phyloP scores from a whole-genome alignment of 495 filamentous ascomycete genomes.

The Penicillium fimorum region DNA sequence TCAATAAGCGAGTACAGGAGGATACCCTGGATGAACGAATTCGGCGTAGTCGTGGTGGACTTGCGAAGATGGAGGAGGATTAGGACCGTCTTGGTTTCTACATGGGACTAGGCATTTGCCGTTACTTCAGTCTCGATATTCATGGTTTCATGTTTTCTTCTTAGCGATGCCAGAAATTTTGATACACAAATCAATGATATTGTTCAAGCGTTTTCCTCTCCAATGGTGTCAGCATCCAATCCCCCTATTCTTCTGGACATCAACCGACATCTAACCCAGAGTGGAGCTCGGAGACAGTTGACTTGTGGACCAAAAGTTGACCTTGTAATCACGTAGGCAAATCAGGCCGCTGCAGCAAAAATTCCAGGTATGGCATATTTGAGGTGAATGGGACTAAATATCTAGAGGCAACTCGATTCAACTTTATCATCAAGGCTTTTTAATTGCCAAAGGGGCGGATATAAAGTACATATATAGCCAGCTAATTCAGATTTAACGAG shows the following conservation, averaged over 20 bases:
- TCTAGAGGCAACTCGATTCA: too few relatives aligned
- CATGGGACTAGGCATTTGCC: not conserved
- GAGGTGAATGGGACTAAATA: too few relatives aligned
- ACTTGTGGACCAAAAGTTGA: too few relatives aligned
- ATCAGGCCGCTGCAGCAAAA: too few relatives aligned
- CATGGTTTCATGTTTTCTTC: slow-evolving; percentile 2
- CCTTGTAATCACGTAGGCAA: too few relatives aligned
- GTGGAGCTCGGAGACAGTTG: too few relatives aligned
- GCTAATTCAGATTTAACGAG: too few relatives aligned
- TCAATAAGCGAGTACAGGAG: slow-evolving; percentile 42
- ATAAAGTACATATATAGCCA: too few relatives aligned
- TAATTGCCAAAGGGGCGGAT: too few relatives aligned
- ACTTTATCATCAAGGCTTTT: too few relatives aligned
- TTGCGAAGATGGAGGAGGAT: slow-evolving; percentile 39
- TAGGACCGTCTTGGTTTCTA: not conserved
- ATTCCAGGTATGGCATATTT: too few relatives aligned
- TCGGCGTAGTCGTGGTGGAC: slow-evolving; percentile 39
- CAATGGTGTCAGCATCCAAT: not conserved
- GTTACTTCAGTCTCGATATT: not conserved
- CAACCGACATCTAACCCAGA: too few relatives aligned
- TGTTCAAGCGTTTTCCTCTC: not conserved
- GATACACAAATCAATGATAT: slow-evolving; percentile 4
- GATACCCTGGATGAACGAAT: slow-evolving; percentile 47
- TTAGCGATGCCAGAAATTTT: slow-evolving; percentile 6
- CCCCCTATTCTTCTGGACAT: not conserved